Base-by-base conservation (phyloP, 257 asterid species). In the Ehretia macrophylla region DNA sequence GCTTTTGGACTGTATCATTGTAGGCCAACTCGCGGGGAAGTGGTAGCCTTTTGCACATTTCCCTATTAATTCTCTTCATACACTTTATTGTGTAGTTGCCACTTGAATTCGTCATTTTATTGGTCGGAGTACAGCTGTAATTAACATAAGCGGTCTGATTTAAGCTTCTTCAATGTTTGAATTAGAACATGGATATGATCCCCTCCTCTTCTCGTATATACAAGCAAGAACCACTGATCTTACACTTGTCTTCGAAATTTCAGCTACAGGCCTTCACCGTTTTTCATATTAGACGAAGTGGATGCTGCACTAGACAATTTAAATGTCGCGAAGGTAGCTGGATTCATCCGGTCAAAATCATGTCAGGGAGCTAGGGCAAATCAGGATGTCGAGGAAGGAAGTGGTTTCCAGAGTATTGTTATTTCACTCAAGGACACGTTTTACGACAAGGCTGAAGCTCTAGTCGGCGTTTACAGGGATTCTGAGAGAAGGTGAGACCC, bases 221-320 rank as follows among this genome's bases (percentile, higher is more conserved):
- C 32, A 14, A 21, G 42, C 54, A 61, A 46, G 23, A 19, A 47
- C 58, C 45, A 57, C 40, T 14, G 52, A 19, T 32, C 50, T 52
- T n/a, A n/a, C n/a, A 21, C 19, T 16, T 50, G 58, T 65, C 19
- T 59, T 52, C 54, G 51, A 46, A 51, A 70, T 68, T 76, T 62
- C 97, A 93, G 99, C 76, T 93, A 84, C 75, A 85, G 75, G 82
- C 97, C 99, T 12, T 93, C 99, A 10, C 99, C 99, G 13, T 93
- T 93, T 77, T 89, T 86, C 61, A 93, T 93, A 75, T 67, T 93
- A 82, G 99, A 93, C 45, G 99, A 93, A 86, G 99, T 93, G 72
- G 99, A 93, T 73, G 99, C 99, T 60, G 99, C 99, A 17, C 66
- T 93, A 65, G 99, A 93, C 58, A 93, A 89, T 72, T 63, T 89